A percentile compares a stretch with the other conserved stretches of the same genome.
These are phyloP conservation scores for Cyclocybe cylindracea DNA, from an alignment of 768 basidiomycete species.

Conservation along the genomic window DNA sequence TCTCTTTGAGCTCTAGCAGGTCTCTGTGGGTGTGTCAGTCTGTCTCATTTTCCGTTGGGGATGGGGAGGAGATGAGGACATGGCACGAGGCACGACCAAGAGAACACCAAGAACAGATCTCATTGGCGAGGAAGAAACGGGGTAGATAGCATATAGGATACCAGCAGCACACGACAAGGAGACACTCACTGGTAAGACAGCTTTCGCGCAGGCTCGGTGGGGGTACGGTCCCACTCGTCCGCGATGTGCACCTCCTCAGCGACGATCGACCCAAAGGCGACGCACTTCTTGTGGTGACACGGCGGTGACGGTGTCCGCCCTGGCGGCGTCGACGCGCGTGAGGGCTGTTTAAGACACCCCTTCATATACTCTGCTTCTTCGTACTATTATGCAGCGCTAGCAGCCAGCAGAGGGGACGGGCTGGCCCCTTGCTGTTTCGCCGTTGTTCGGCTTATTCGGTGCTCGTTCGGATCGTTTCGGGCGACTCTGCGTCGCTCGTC, in stretches of 20 bases:
- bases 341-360: constrained; percentile 36
- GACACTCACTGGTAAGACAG: constrained; percentile 67
- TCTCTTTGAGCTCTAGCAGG: constrained; percentile 67
- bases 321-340: constrained; percentile 12
- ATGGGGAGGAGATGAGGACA: constrained; percentile 4
- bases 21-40: constrained; percentile 43
- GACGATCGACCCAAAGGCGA: constrained; percentile 58
- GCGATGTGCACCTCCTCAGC: constrained; percentile 62
- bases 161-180: background rate
- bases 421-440: background rate
- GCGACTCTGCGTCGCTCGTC: background rate
- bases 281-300: constrained; percentile 45
- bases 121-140: constrained; percentile 1
- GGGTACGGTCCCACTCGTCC: constrained; percentile 82
- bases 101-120: background rate
- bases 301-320: constrained; percentile 1
- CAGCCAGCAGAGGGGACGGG: too few species aligned
- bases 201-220: constrained; percentile 60
- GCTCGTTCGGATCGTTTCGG: background rate
- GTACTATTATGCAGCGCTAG: too few species aligned
- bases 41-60: background rate
- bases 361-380: constrained; percentile 24
- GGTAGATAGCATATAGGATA: constrained; percentile 7
- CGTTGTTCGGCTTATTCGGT: background rate
- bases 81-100: background rate